Base-by-base conservation (phyloP, 2,329 filamentous ascomycete genomes). In the Dryadomyces quercivorus region DNA sequence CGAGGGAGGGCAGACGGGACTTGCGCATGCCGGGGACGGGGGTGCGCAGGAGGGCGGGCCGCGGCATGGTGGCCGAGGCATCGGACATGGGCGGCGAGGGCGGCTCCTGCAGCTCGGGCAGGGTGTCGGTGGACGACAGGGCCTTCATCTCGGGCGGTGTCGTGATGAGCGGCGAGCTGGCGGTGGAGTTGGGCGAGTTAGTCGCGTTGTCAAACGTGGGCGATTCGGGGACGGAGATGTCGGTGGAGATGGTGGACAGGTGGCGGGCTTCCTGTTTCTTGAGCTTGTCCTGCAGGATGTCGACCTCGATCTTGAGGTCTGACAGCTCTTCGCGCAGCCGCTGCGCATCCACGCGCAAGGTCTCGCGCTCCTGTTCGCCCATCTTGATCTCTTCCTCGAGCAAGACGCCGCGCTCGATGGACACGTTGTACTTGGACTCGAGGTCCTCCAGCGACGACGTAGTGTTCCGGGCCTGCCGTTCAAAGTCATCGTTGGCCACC, bases 401-500 rank as follows among this genome's bases (percentile, higher is more conserved):
- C 78, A 98, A 82, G 26, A 98, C 93, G 10, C 80, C 84, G 53
- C 92, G 79, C 72, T 98, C 93, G 62, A 98, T 94, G 5, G 91
- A 82, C 55, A 94, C 81, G 67, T 96, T 97, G 70, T 93, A 96
- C 70, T 97, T 98, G 59, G 87, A 92, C 71, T 98, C 93, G 69
- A 98, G 77, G 66, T 98, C 93, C 71, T 98, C 93, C 58, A 97
- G 80, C 51, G 92, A 96, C 47, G 91, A 96, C 40, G 89, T 91
- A 31, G 92, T 96, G 69, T 96, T 93, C 62, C 93, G 84, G 61
- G 93, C 92, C 72, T 97, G 92, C 61, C 90, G 84, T 74, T 98
- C 93, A 66, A 92, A 96, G 69, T 98, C 93, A 75, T 98, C 93
- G 72, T 97, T 98, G 67, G 88, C 89, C 54, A 98, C 93, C 70